These are phyloP conservation scores for Aspergillus aculeatus DNA, from an alignment of 2,329 filamentous ascomycete species.

Conservation along the genomic window DNA sequence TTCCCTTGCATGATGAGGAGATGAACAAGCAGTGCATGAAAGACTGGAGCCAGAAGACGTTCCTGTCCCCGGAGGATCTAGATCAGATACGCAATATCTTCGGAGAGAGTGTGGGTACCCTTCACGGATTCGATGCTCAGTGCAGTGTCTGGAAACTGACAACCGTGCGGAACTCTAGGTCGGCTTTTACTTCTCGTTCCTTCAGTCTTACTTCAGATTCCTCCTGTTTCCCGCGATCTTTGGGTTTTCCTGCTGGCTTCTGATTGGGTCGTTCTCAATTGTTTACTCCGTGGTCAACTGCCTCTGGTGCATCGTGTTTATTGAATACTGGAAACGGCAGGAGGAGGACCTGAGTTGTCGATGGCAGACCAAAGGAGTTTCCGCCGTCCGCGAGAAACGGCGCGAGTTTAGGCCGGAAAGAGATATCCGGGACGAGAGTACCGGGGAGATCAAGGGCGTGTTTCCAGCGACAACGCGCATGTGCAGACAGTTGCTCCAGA, in stretches of 20 bases:
- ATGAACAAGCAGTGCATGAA: slow-evolving; percentile 79
- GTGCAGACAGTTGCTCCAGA: slow-evolving; percentile 77
- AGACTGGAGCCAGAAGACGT: slow-evolving; percentile 62
- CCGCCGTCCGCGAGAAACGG: slow-evolving; percentile 73
- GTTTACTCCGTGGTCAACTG: slow-evolving; percentile 77
- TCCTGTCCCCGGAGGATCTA: slow-evolving; percentile 61
- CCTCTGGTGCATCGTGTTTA: slow-evolving; percentile 84
- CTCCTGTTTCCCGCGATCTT: slow-evolving; percentile 77
- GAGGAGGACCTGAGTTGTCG: slow-evolving; percentile 83
- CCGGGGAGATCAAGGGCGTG: slow-evolving; percentile 73
- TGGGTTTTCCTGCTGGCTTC: slow-evolving; percentile 74
- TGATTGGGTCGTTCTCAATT: slow-evolving; percentile 80
- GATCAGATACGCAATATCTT: slow-evolving; percentile 74
- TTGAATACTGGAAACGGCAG: slow-evolving; percentile 82
- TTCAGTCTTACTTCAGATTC: slow-evolving; percentile 91
- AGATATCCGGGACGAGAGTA: slow-evolving; percentile 74
- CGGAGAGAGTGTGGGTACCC: slow-evolving; percentile 57
- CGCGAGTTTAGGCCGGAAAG: slow-evolving; percentile 78
- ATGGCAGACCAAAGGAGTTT: slow-evolving; percentile 88
- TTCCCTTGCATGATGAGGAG: slow-evolving; percentile 74
- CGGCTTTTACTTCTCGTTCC: slow-evolving; percentile 93
- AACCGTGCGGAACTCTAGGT: slow-evolving; percentile 50
- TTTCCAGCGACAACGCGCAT: slow-evolving; percentile 77
- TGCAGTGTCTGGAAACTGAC: not conserved
- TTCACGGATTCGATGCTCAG: not conserved